Percentiles rank a stretch among this genome's conserved stretches.
Evolutionary conservation across 1,139 yeast species (phyloP).

Genomic region (Insectozyma bohioensis): DNA sequence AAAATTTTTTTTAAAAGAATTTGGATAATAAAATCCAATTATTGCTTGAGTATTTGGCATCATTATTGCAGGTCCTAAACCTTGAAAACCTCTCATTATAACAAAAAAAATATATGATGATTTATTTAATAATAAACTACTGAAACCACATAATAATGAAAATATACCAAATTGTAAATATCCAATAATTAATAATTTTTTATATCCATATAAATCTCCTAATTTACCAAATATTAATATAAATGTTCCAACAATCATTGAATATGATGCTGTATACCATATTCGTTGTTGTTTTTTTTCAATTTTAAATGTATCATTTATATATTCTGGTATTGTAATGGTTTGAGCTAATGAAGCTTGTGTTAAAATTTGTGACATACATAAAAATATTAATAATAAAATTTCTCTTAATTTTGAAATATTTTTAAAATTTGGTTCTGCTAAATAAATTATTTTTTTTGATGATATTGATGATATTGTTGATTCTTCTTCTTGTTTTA

Average conservation of each 20-base stretch:
- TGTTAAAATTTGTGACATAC: slow-evolving; percentile 47
- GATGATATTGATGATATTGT: no score
- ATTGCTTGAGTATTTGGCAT: slow-evolving; percentile 60
- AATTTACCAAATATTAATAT: slow-evolving; percentile 60
- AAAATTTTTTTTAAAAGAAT: slow-evolving; percentile 38
- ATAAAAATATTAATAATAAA: slow-evolving; percentile 26
- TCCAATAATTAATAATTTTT: slow-evolving; percentile 46
- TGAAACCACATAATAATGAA: slow-evolving; percentile 52
- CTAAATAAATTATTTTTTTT: not conserved
- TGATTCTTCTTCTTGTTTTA: no score
- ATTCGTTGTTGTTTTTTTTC: slow-evolving; percentile 42
- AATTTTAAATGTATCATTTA: slow-evolving; percentile 39
- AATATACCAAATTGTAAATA: slow-evolving; percentile 48
- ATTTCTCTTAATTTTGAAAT: slow-evolving; percentile 21
- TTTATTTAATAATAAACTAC: slow-evolving; percentile 46
- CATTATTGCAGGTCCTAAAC: slow-evolving; percentile 57
- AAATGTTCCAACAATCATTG: slow-evolving; percentile 62
- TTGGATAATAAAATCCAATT: slow-evolving; percentile 51
- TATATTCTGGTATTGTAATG: slow-evolving; percentile 33
- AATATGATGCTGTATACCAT: slow-evolving; percentile 62
- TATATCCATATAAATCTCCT: slow-evolving; percentile 67
- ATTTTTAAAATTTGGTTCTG: slow-evolving; percentile 17
- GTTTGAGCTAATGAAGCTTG: slow-evolving; percentile 52
- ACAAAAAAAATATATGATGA: slow-evolving; percentile 44
- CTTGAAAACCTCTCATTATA: slow-evolving; percentile 57